phyloP scores from a whole-genome alignment of 331 rosid genomes.

The Quercus tomentella region DNA sequence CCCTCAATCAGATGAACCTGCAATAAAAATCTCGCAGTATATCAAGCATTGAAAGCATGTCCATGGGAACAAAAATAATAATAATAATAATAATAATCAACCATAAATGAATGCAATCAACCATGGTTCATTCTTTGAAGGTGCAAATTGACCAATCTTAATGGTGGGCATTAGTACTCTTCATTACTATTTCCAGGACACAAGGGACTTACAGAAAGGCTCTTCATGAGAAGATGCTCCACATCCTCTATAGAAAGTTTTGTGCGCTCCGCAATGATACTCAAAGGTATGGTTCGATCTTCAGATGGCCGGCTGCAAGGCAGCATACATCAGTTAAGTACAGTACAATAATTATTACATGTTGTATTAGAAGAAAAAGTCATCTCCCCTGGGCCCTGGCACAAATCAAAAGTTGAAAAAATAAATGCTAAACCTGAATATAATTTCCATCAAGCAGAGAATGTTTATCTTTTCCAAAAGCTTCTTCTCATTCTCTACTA shows the following conservation, averaged over 20 bases:
- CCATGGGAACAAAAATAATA: background rate
- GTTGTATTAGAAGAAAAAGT: background rate
- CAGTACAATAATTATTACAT: background rate
- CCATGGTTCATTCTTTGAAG: background rate
- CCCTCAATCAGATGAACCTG: constrained; percentile 99
- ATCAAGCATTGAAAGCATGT: background rate
- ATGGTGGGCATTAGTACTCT: background rate
- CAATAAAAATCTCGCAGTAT: background rate
- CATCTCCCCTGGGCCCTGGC: background rate
- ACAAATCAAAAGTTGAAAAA: background rate
- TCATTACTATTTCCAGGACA: constrained; percentile 9
- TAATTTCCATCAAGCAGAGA: constrained; percentile 98
- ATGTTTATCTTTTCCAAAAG: constrained; percentile 94
- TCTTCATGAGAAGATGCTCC: constrained; percentile 97
- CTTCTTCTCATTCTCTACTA: constrained; percentile 85
- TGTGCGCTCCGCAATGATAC: constrained; percentile 86
- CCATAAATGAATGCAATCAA: background rate
- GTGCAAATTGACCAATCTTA: background rate
- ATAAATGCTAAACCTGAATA: constrained; percentile 66
- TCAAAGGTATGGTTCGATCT: constrained; percentile 92
- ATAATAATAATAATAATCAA: background rate
- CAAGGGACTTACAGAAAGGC: constrained; percentile 76
- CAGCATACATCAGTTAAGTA: constrained; percentile 13
- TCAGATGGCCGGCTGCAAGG: constrained; percentile 91
- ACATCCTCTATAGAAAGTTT: constrained; percentile 94